Base-by-base conservation (phyloP, 805 yeast genomes). In the Barnettozyma vustinii region DNA sequence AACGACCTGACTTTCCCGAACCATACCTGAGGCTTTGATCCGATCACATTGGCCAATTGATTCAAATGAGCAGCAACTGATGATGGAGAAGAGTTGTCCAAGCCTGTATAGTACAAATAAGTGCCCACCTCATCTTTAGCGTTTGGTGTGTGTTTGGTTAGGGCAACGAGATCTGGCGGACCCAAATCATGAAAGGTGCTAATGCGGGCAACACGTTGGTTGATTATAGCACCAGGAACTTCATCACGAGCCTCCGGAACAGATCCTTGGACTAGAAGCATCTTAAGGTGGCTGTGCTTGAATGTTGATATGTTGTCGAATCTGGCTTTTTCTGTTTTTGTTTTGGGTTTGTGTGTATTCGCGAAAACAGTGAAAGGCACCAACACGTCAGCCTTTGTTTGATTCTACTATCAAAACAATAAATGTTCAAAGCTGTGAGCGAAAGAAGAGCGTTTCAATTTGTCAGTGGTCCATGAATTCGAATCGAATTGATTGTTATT, bases 21-120 rank as follows among this genome's bases (percentile, higher is more conserved):
- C 96, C 96, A 87, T 41, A 77, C 69, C 63, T 87, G 96, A 6
- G 81, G 80, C 30, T 77, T 69, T 50, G 77, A 80, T 23, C 76
- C 65, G 27, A 87, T 80, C 35, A 82, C 70, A 47, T 78, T 85
- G 32, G 89, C 83, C 54, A 87, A 63, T 7, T 80, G 76, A 61
- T 84, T 86, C 49, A 86, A 67, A 49, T 81, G 81, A 1, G 90
- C 90, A 10, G 92, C 91, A 47, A 87, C 81, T 1, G 90, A 77
- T 1, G 94, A 87, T 15, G 88, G 78, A 57, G 80, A 83, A 21
- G 88, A 80, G 18, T 86, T 83, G 60, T 87, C 92, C 2, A 82
- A 74, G 7, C 96, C 96, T 0, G 87, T 77, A 56, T 79, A 81
- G 64, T 87, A 86, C 42, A 86, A 70, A 62, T 77, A 86, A 2